These are phyloP conservation scores for Butyriboletus regius DNA, from an alignment of 1,284 basidiomycete species.

Conservation along the genomic window DNA sequence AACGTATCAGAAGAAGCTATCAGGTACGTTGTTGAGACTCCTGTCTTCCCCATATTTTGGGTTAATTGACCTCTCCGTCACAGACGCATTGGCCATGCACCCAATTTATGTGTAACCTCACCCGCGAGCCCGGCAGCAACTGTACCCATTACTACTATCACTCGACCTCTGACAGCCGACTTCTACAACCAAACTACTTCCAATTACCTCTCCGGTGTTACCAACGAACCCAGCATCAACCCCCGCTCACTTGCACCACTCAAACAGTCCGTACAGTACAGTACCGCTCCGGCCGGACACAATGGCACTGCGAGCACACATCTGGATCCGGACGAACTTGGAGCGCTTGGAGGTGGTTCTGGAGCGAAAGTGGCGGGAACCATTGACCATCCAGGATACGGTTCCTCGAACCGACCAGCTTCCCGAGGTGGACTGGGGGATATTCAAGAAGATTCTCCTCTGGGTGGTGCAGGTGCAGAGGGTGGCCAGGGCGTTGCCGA, in stretches of 20 bases:
- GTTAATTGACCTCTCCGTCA: neutral
- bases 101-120: conserved; percentile 47
- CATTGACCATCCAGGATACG: conserved; percentile 27
- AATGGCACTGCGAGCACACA: conserved; percentile 12
- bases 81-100: conserved; percentile 65
- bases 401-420: conserved; percentile 14
- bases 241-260: conserved; percentile 9
- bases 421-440: conserved; percentile 23
- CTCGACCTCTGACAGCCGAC: conserved; percentile 22
- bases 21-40: conserved; percentile 37
- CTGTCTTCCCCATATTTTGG: neutral
- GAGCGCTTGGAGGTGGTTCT: conserved; percentile 30
- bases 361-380: conserved; percentile 15
- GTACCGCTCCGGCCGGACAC: conserved; percentile 26
- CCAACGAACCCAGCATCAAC: conserved; percentile 7
- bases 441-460: conserved; percentile 19
- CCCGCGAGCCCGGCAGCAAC: conserved; percentile 25
- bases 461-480: conserved; percentile 1
- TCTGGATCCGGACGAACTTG: conserved; percentile 19
- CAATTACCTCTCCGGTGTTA: conserved; percentile 4
- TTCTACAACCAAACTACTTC: conserved; percentile 12
- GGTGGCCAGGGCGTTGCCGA: conserved; percentile 2
- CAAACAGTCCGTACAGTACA: conserved; percentile 28
- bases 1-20: conserved; percentile 60
- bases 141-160: conserved; percentile 22